Conservation (phyloP, 2,329 filamentous ascomycete genomes). For the Neospermospora avenae region DNA sequence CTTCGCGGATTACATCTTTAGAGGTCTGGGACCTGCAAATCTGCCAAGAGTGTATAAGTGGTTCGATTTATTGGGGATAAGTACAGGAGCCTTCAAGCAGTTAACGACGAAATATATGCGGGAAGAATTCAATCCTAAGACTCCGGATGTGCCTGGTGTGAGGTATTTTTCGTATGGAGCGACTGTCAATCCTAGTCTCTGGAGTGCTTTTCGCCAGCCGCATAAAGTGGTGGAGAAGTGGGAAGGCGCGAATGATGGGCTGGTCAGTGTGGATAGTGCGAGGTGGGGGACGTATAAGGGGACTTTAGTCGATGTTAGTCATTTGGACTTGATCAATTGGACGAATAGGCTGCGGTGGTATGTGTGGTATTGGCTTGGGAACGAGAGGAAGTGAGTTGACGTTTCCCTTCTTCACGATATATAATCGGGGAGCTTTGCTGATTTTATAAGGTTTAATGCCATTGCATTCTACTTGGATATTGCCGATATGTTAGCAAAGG, state of each 20-base stretch:
- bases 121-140: constrained; percentile 55
- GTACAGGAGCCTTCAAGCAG: constrained; percentile 59
- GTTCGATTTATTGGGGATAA: constrained; percentile 49
- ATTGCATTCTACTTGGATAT: constrained; percentile 66
- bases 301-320: constrained; percentile 58
- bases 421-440: constrained; percentile 1
- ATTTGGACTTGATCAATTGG: constrained; percentile 67
- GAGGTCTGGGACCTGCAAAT: constrained; percentile 44
- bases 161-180: constrained; percentile 63
- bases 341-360: constrained; percentile 57
- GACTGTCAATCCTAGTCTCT: constrained; percentile 53
- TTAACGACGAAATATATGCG: constrained; percentile 57
- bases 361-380: constrained; percentile 50
- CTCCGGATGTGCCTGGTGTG: constrained; percentile 50
- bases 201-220: constrained; percentile 59
- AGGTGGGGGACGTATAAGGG: constrained; percentile 63
- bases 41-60: constrained; percentile 54
- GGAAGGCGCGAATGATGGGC: constrained; percentile 62
- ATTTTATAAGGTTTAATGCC: constrained; percentile 54
- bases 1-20: constrained; percentile 53
- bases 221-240: constrained; percentile 46
- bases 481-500: constrained; percentile 68
- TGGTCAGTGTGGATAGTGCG: constrained; percentile 64
- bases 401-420: not conserved
- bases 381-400: constrained; percentile 48